Percentiles rank a stretch among this genome's conserved stretches.
Conservation (phyloP, 352 stramenopile genomes). For the Phytophthora ramorum region DNA sequence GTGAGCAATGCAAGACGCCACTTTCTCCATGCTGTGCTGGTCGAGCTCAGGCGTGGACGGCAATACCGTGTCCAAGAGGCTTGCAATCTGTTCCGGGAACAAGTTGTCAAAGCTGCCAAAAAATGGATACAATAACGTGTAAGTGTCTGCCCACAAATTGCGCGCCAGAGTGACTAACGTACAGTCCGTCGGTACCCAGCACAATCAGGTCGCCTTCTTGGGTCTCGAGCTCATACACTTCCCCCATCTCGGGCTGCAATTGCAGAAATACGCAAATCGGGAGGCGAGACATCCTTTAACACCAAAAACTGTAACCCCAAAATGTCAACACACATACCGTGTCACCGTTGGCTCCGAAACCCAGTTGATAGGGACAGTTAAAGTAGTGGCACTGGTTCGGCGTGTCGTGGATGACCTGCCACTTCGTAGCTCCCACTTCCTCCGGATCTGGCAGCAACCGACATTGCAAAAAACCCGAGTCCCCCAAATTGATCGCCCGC, state of each 20-base stretch:
- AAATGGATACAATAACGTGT: not conserved
- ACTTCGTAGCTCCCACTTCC: constrained; percentile 41
- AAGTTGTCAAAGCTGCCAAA: constrained; percentile 94
- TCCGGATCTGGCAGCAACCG: constrained; percentile 59
- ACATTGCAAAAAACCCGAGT: constrained; percentile 95
- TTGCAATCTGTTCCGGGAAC: constrained; percentile 85
- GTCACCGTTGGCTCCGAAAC: constrained; percentile 87
- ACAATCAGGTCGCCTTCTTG: constrained; percentile 93
- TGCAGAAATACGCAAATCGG: constrained; percentile 13
- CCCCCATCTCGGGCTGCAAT: constrained; percentile 87
- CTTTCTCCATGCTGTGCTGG: constrained; percentile 74
- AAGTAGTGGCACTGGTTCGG: constrained; percentile 96
- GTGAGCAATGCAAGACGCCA: constrained; percentile 80
- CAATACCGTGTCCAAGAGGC: constrained; percentile 70
- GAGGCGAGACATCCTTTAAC: not conserved
- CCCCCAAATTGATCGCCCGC: constrained; percentile 92
- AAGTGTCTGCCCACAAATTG: not conserved
- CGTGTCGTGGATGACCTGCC: constrained; percentile 89
- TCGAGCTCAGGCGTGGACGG: constrained; percentile 57
- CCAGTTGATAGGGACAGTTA: constrained; percentile 97
- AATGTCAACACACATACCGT: constrained; percentile 43
- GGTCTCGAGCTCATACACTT: constrained; percentile 86
- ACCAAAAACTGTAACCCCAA: not conserved
- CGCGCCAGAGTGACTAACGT: constrained; percentile 25
- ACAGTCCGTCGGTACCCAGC: constrained; percentile 94